These are phyloP conservation scores for Hemisphaericaspora xylofermentans DNA, from an alignment of 1,139 yeast species.

Conservation along the genomic window DNA sequence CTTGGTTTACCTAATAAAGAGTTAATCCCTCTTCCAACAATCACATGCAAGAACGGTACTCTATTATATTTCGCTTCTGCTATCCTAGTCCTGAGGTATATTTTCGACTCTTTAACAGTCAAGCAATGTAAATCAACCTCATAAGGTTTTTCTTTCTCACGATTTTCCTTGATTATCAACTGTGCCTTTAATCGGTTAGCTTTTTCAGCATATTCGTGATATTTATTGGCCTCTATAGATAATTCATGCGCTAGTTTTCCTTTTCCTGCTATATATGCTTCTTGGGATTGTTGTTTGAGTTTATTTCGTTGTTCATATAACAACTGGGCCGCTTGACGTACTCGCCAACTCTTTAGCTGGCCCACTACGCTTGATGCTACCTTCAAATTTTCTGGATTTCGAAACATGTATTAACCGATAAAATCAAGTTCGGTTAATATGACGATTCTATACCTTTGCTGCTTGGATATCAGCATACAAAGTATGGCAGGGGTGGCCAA, in stretches of 20 bases:
- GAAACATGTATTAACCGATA: no score
- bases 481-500: background rate
- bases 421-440: no score
- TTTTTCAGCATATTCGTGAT: background rate
- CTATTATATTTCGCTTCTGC: background rate
- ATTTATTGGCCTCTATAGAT: background rate
- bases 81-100: background rate
- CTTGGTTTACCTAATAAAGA: no score
- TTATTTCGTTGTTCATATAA: background rate
- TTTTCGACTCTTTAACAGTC: background rate
- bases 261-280: background rate
- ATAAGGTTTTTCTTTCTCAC: background rate
- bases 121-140: background rate
- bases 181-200: background rate
- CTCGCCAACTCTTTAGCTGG: background rate
- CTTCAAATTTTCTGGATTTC: background rate
- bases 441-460: no score
- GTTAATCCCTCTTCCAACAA: background rate
- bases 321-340: background rate
- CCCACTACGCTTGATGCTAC: background rate
- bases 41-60: background rate
- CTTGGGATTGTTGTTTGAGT: background rate
- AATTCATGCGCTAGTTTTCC: background rate
- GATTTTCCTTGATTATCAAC: background rate
- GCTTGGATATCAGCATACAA: no score